phyloP scores from a whole-genome alignment of 345 rosid genomes.

The Aethionema arabicum region DNA sequence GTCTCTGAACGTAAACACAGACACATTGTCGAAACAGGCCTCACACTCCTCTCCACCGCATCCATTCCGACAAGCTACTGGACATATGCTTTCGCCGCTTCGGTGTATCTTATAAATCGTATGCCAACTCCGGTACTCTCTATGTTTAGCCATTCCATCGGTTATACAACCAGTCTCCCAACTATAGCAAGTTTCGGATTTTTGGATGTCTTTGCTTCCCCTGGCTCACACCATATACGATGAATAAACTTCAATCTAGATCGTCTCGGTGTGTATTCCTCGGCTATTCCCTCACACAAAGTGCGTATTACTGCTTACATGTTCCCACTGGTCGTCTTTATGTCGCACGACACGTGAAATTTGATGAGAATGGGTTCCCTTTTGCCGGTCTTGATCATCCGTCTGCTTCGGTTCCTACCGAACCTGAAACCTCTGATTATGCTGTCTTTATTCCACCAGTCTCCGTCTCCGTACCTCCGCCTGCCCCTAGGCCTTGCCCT shows the following conservation, averaged over 20 bases:
- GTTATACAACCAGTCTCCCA: neutral
- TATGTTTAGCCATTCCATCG: neutral
- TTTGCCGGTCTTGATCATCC: too few species aligned
- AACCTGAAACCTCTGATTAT: too few species aligned
- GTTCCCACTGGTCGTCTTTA: too few species aligned
- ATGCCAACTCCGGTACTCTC: neutral
- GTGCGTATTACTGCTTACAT: too few species aligned
- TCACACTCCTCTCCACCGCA: neutral
- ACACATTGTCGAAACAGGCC: neutral
- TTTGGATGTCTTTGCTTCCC: slow-evolving; percentile 20
- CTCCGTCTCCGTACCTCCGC: too few species aligned
- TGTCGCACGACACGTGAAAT: too few species aligned
- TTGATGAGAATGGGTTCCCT: too few species aligned
- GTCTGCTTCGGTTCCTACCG: too few species aligned
- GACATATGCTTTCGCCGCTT: neutral
- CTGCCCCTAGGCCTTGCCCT: too few species aligned
- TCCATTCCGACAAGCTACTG: neutral
- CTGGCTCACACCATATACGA: neutral
- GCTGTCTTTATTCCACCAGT: too few species aligned
- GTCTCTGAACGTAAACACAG: too few species aligned
- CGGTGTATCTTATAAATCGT: neutral
- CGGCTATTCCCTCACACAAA: neutral
- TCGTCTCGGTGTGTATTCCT: neutral
- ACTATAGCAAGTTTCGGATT: neutral
- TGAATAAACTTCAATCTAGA: neutral